phyloP scores from a whole-genome alignment of 495 filamentous ascomycete species.

The Podospora conica region DNA sequence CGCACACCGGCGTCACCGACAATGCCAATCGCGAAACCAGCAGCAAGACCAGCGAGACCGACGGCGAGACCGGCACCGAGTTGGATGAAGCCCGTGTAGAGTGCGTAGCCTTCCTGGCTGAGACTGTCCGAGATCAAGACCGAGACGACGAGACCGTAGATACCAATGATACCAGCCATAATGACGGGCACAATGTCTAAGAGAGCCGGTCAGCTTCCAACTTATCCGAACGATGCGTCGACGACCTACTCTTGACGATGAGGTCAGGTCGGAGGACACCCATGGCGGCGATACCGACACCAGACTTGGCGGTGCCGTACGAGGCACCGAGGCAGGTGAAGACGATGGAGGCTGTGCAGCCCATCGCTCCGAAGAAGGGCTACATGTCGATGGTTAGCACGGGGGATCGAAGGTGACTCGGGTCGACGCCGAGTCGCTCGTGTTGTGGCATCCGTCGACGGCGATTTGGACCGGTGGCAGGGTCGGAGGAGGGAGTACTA shows the following conservation, averaged over 20 bases:
- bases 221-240: conserved; percentile 16
- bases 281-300: conserved; percentile 97
- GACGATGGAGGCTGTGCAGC: conserved; percentile 95
- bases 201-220: neutral
- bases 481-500: conserved; percentile 47
- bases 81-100: conserved; percentile 96
- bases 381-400: conserved; percentile 39
- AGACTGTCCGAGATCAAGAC: conserved; percentile 94
- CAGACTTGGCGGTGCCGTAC: conserved; percentile 98
- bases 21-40: conserved; percentile 98
- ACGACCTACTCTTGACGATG: conserved; percentile 89
- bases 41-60: conserved; percentile 93
- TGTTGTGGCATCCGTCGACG: conserved; percentile 3
- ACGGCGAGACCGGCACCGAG: conserved; percentile 94
- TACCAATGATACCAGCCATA: conserved; percentile 99
- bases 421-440: neutral
- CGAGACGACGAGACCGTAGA: conserved; percentile 98
- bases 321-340: conserved; percentile 98
- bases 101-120: conserved; percentile 63
- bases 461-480: conserved; percentile 11
- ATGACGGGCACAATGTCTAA: conserved; percentile 98
- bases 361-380: conserved; percentile 99
- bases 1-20: conserved; percentile 98
- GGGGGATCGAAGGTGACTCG: conserved; percentile 6
- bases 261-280: conserved; percentile 95